Percentiles rank a stretch among this genome's conserved stretches.
Conservation (phyloP, 2,329 filamentous ascomycete species). For the Nannizzia gypsea region DNA sequence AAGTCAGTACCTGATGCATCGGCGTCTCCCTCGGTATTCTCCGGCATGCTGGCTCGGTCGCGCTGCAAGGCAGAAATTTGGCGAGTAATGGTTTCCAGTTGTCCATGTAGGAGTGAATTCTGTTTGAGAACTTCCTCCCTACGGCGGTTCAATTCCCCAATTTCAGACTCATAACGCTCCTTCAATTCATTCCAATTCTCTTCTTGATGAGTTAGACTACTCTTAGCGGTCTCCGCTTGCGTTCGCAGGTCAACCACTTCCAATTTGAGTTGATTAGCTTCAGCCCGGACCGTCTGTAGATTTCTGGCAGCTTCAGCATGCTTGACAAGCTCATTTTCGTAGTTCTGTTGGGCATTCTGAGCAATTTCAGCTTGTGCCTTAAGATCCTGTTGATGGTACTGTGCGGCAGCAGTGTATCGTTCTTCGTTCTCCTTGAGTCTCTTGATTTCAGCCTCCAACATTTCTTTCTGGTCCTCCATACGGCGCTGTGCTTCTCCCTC, state of each 20-base stretch:
- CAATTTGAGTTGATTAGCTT: conserved; percentile 72
- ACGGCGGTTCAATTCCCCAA: conserved; percentile 63
- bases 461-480: conserved; percentile 70
- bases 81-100: conserved; percentile 68
- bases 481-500: conserved; percentile 61
- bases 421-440: conserved; percentile 76
- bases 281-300: conserved; percentile 63
- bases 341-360: conserved; percentile 83
- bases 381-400: conserved; percentile 81
- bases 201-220: conserved; percentile 66
- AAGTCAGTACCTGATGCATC: conserved; percentile 45
- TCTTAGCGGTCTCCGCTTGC: conserved; percentile 76
- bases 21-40: conserved; percentile 36
- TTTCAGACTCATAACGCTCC: conserved; percentile 70
- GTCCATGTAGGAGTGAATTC: conserved; percentile 80
- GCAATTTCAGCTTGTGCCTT: conserved; percentile 90
- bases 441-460: conserved; percentile 64
- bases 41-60: conserved; percentile 50
- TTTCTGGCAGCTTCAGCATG: conserved; percentile 89
- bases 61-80: conserved; percentile 74
- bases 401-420: conserved; percentile 63
- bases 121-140: conserved; percentile 78
- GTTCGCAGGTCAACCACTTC: conserved; percentile 62
- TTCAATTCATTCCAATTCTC: conserved; percentile 77
- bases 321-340: conserved; percentile 86